Percentiles rank a stretch among this genome's conserved stretches.
These are phyloP conservation scores for Neoscytalidium dimidiatum DNA, from an alignment of 2,329 filamentous ascomycete species.

Conservation along the genomic window DNA sequence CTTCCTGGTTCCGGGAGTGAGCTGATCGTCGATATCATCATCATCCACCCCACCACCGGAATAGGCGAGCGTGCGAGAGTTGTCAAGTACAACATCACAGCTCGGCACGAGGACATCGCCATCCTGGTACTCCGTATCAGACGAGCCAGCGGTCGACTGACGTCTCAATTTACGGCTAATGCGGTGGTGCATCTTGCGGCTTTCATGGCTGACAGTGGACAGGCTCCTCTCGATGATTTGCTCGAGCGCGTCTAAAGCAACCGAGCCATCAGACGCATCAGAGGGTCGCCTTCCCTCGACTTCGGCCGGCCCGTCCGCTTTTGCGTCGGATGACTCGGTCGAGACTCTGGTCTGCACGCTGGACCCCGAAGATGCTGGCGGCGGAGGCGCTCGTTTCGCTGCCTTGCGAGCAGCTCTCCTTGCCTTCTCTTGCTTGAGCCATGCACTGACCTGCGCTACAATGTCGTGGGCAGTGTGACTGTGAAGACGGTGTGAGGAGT, in stretches of 20 bases:
- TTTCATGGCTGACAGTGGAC: slow-evolving; percentile 45
- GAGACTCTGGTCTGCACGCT: slow-evolving; percentile 39
- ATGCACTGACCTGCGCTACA: slow-evolving; percentile 47
- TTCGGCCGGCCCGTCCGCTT: slow-evolving; percentile 16
- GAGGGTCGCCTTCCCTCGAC: slow-evolving; percentile 52
- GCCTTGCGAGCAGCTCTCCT: slow-evolving; percentile 58
- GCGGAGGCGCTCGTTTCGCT: background rate
- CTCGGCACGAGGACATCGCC: slow-evolving; percentile 80
- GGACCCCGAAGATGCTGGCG: slow-evolving; percentile 38
- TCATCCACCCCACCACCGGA: slow-evolving; percentile 54
- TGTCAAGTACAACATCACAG: slow-evolving; percentile 84
- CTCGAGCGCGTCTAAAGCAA: slow-evolving; percentile 79
- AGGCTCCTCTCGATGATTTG: slow-evolving; percentile 73
- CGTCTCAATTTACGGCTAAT: slow-evolving; percentile 28
- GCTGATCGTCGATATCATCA: slow-evolving; percentile 43
- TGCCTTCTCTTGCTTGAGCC: slow-evolving; percentile 78
- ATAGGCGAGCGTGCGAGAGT: slow-evolving; percentile 84
- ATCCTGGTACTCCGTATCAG: slow-evolving; percentile 83
- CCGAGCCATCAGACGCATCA: slow-evolving; percentile 67
- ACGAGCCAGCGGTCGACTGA: slow-evolving; percentile 61
- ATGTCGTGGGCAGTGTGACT: slow-evolving; percentile 24
- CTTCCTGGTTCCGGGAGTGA: slow-evolving; percentile 43
- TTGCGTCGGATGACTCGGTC: slow-evolving; percentile 17
- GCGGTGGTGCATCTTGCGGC: slow-evolving; percentile 24
- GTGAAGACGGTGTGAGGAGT: background rate